phyloP scores from a whole-genome alignment of 148 eudicot genomes.

The Oxyria digyna region DNA sequence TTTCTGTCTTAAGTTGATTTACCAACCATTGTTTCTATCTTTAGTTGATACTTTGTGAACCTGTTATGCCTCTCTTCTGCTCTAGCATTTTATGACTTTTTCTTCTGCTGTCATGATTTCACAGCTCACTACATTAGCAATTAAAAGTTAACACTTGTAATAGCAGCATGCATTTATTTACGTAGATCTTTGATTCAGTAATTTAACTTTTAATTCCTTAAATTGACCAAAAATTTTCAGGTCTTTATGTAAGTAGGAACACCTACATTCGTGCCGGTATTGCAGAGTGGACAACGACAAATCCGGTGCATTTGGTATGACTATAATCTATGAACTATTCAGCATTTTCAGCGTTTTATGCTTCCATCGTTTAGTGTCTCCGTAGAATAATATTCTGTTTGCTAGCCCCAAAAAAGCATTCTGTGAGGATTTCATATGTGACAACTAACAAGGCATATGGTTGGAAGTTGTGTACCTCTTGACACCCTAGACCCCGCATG shows the following conservation, averaged over 20 bases:
- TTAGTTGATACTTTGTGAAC: neutral
- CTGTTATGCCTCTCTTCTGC: neutral
- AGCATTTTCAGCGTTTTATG: neutral
- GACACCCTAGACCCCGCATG: too few relatives aligned
- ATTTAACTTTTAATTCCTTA: neutral
- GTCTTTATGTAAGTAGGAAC: slow-evolving; percentile 83
- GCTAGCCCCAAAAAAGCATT: neutral
- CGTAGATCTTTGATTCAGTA: neutral
- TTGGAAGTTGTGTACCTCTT: neutral
- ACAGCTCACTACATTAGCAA: neutral
- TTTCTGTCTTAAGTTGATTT: neutral
- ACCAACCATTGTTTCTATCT: neutral
- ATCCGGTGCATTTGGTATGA: slow-evolving; percentile 84
- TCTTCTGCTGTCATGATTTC: neutral
- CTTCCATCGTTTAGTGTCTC: neutral
- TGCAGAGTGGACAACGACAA: slow-evolving; percentile 81
- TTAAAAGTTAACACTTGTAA: neutral
- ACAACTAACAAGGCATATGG: too few relatives aligned
- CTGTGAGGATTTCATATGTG: neutral
- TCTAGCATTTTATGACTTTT: neutral
- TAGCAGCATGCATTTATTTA: neutral
- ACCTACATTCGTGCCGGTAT: slow-evolving; percentile 85
- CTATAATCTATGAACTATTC: neutral
- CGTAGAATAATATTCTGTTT: neutral
- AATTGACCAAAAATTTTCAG: slow-evolving; percentile 29